Base-by-base conservation (phyloP, 768 basidiomycete genomes). In the Fomitopsis pulvina region DNA sequence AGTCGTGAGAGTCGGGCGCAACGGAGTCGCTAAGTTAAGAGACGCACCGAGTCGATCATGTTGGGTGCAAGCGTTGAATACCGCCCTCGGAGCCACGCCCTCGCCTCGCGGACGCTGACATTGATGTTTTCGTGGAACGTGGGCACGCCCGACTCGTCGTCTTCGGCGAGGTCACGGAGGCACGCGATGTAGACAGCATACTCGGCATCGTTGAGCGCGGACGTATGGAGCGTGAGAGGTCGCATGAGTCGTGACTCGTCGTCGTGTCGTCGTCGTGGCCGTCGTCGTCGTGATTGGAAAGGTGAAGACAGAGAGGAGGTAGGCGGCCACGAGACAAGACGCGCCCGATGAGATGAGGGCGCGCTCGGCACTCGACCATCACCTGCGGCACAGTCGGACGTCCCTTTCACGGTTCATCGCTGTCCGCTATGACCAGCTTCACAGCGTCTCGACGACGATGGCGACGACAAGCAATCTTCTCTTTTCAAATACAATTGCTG, bases 11-110 rank as follows among this genome's bases (percentile, higher is more conserved):
- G 27, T 30, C 28, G 16, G 27, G 38, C 20, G 32, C 34, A 21
- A 18, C 34, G 27, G 24, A 12, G 2, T 18, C 21, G 34, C 32
- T 26, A 49, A n/a, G 50, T 26, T 50, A 40, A 41, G 37, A 37
- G 12, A 69, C 77, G 51, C 56, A 87, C 85, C 56, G 66, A 60
- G 66, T 89, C 87, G 34, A 90, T 76, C 37, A 70, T 71, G 7
- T 67, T 57, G 1, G 72, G 72, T 11, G 72, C 61, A 5, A 89
- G 60, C 54, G 74, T 68, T 4, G 77, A 67, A 58, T 85, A 89
- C 52, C 85, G 70, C 11, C 88, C 87, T 21, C 84, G 68, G 44
- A 90, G 66, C 87, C 87, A 90, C 3, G 83, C 87, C 32, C 86
- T 70, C 9, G 74, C 81, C 61, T 90, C 87, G 26, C 87, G 76